Evolutionary conservation across 2,329 filamentous ascomycete genomes (phyloP).

Genomic region (Aaosphaeria arxii): DNA sequence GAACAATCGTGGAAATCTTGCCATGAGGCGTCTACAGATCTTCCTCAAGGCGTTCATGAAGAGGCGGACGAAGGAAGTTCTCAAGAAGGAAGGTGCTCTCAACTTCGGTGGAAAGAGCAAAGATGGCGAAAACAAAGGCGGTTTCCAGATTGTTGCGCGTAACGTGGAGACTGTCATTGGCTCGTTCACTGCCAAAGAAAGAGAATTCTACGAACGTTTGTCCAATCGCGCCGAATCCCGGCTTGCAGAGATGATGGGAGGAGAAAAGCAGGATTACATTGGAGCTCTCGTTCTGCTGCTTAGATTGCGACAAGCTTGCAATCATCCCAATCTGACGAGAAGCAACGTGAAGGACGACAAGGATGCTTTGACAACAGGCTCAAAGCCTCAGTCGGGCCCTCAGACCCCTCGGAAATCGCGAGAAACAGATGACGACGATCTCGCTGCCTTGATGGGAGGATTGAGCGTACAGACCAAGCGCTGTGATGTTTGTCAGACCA

Average conservation of each 20-base stretch:
- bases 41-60: slow-evolving; percentile 96
- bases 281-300: slow-evolving; percentile 91
- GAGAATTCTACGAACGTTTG: slow-evolving; percentile 79
- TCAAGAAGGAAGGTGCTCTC: slow-evolving; percentile 81
- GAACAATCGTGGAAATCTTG: slow-evolving; percentile 82
- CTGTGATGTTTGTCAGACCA: slow-evolving; percentile 79
- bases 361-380: slow-evolving; percentile 71
- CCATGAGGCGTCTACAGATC: slow-evolving; percentile 80
- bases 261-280: slow-evolving; percentile 79
- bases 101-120: slow-evolving; percentile 69
- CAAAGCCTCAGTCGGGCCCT: slow-evolving; percentile 39
- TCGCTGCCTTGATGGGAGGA: slow-evolving; percentile 83
- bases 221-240: slow-evolving; percentile 82
- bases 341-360: slow-evolving; percentile 83
- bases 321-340: slow-evolving; percentile 85
- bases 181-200: slow-evolving; percentile 75
- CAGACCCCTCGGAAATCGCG: slow-evolving; percentile 31
- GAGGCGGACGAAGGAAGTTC: slow-evolving; percentile 93
- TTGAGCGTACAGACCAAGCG: slow-evolving; percentile 74
- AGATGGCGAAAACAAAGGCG: slow-evolving; percentile 56
- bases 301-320: slow-evolving; percentile 87
- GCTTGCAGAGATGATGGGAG: slow-evolving; percentile 83
- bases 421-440: slow-evolving; percentile 58
- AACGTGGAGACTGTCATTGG: slow-evolving; percentile 79
- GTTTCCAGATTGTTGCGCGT: slow-evolving; percentile 88